Conservation (phyloP, 371 early-diverging fungal genomes). For the Mucor irregularis region DNA sequence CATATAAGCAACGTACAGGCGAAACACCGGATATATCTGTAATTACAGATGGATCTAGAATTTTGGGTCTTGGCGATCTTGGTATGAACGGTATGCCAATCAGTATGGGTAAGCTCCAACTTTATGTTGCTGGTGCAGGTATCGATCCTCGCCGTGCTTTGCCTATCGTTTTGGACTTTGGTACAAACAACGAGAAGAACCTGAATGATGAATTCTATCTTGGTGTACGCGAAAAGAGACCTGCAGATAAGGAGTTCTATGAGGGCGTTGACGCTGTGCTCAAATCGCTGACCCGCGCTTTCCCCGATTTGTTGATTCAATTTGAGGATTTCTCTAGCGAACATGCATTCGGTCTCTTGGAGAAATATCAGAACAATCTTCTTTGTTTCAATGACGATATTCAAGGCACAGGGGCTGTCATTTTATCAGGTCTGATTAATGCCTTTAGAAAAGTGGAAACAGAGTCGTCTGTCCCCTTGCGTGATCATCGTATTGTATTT, state of each 20-base stretch:
- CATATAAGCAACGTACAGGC: conserved; percentile 49
- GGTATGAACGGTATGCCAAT: conserved; percentile 93
- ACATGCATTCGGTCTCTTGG: conserved; percentile 78
- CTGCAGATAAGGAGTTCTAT: conserved; percentile 72
- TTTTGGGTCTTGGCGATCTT: conserved; percentile 90
- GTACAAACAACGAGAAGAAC: conserved; percentile 79
- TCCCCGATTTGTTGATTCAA: conserved; percentile 83
- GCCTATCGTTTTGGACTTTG: conserved; percentile 83
- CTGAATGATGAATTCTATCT: conserved; percentile 86
- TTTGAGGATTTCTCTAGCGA: conserved; percentile 94
- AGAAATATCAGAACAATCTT: conserved; percentile 64
- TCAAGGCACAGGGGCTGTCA: conserved; percentile 89
- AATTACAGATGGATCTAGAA: conserved; percentile 91
- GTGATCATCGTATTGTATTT: conserved; percentile 85
- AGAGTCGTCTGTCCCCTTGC: conserved; percentile 56
- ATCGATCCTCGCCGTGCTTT: conserved; percentile 84
- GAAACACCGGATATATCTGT: conserved; percentile 76
- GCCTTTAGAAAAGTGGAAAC: conserved; percentile 67
- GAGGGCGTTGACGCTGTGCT: conserved; percentile 82
- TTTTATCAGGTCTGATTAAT: conserved; percentile 88
- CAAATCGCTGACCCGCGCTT: conserved; percentile 61
- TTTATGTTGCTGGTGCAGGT: conserved; percentile 90
- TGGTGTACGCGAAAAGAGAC: conserved; percentile 77
- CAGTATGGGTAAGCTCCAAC: conserved; percentile 89
- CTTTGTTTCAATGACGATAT: conserved; percentile 75